Base-by-base conservation (phyloP, 352 stramenopile species). In the Pythium vanterpoolii region DNA sequence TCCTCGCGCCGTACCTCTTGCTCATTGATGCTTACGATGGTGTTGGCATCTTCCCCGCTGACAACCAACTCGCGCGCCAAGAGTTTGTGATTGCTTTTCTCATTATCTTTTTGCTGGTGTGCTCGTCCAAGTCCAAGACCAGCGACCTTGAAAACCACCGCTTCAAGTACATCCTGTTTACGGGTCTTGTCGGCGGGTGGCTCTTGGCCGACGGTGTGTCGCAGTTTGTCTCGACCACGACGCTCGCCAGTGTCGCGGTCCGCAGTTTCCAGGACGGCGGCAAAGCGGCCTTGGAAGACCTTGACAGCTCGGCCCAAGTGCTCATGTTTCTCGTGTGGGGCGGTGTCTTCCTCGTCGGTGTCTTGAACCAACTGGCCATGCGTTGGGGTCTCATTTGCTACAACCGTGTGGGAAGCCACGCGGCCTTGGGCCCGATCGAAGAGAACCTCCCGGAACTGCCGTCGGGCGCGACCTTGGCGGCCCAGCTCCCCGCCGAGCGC, bases 91-190 rank as follows among this genome's bases (percentile, higher is more conserved):
- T 95, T 55, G 82, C 83, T 36, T 95, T 95, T 62, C 82, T 89
- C 45, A 86, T 95, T 52, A 89, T 95, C 61, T 95, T 92, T 53
- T 68, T 92, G 62, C 73, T 95, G 31, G 69, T 95, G n/a, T 93
- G 81, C 50, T 73, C 70, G 43, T 92, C 82, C 1, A 60, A 57
- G 26, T 93, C 82, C 61, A 95, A 95, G 77, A 87, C 80, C 5
- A 69, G 67, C 9, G 86, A 95, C 45, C 67, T 93, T 23, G 86
- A 95, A 68, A 93, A 90, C 74, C 86, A 95, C 71, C 84, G 86
- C 16, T 89, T 95, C 76, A 95, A 95, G 72, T 95, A 95, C 59
- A 74, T 93, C 3, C 6, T 93, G n/a, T 88, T 95, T 45, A 83
- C 82, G 28, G 65, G 76, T 6, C 61, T 90, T 24, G 77, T 76